Evolutionary conservation across 78 protist genomes (phyloP).

Genomic region (Dictyostelium capitatum): DNA sequence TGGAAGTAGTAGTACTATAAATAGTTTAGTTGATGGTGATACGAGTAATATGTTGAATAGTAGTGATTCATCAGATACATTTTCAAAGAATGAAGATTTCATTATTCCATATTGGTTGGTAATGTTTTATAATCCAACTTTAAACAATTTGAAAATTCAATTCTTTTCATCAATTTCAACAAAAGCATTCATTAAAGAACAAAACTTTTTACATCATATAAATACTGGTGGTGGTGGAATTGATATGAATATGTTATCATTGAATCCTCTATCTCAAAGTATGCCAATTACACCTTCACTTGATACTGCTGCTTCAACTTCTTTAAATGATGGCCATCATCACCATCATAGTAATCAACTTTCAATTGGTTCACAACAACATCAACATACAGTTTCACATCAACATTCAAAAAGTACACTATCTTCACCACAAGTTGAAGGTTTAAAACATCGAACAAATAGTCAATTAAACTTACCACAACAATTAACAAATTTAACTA

Average conservation of each 20-base stretch:
- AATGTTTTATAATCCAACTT: conserved; percentile 24
- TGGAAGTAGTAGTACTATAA: conserved; percentile 1
- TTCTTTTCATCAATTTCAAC: conserved; percentile 38
- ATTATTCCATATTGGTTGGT: conserved; percentile 73
- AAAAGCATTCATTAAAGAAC: background rate
- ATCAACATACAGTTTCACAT: background rate
- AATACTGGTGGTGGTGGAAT: no score
- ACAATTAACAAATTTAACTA: background rate
- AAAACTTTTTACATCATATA: background rate
- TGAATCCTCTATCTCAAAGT: background rate
- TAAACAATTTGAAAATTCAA: conserved; percentile 40
- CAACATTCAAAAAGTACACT: conserved; percentile 21
- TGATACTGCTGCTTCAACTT: background rate
- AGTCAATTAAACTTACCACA: background rate
- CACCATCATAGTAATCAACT: background rate
- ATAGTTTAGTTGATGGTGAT: background rate
- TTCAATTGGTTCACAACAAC: background rate
- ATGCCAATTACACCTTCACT: background rate
- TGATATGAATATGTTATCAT: background rate
- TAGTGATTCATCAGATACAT: conserved; percentile 1
- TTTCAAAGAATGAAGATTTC: background rate
- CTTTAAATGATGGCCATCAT: background rate
- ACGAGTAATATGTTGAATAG: conserved; percentile 3
- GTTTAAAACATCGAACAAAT: background rate
- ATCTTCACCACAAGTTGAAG: conserved; percentile 23